Conservation (phyloP, 768 basidiomycete species). For the Rhodotorula toruloides region DNA sequence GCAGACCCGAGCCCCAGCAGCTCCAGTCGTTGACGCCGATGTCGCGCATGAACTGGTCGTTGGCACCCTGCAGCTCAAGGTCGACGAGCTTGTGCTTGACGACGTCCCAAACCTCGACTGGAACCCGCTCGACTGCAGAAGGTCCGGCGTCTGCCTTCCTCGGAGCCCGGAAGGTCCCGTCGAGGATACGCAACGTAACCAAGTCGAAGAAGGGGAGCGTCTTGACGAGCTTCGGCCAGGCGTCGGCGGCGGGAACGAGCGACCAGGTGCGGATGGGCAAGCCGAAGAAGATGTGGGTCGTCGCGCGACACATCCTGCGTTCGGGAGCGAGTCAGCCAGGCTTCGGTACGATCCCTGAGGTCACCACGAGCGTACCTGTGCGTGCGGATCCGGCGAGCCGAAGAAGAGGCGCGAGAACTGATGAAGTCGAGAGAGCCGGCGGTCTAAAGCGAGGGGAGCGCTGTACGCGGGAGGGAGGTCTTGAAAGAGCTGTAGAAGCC, state of each 20-base stretch:
- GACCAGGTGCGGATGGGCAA: background rate
- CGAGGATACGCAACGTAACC: background rate
- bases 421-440: too few relatives aligned
- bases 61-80: background rate
- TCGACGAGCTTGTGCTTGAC: conserved; percentile 5
- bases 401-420: too few relatives aligned
- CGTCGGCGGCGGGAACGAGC: background rate
- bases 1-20: background rate
- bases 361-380: too few relatives aligned
- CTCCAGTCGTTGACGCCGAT: background rate
- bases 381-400: too few relatives aligned
- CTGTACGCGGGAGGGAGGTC: too few relatives aligned
- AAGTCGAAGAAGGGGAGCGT: background rate
- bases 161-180: background rate
- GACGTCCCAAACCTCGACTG: background rate
- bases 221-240: background rate
- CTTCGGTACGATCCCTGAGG: background rate
- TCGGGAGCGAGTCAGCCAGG: background rate
- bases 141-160: rapidly evolving
- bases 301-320: background rate
- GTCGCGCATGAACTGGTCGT: too few relatives aligned
- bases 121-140: background rate
- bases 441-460: too few relatives aligned
- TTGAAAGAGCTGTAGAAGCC: too few relatives aligned
- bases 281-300: background rate